Evolutionary conservation across 352 stramenopile genomes (phyloP), one percentile per base, ranked within the genome.

Genomic region (Pythium monospermum): DNA sequence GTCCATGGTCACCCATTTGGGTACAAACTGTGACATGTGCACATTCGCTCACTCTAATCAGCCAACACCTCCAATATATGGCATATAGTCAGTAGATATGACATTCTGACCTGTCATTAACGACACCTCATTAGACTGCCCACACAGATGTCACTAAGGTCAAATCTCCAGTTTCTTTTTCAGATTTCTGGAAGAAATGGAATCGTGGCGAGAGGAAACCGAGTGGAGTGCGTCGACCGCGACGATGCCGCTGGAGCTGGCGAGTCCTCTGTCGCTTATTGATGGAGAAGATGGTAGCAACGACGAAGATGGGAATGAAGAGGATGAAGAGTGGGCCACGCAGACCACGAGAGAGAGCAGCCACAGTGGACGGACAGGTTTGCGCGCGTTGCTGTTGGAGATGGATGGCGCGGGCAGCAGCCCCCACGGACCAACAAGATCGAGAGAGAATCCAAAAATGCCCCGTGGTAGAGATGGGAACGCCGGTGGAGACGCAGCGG

Each of bases 151-250:
- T 40, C 35, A 40, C 35, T 40, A 40, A 40, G 23, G 5, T 12
- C 6, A 40, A 40, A 19, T 10, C 35, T 40, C 15, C 35, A 16
- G 23, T 40, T 40, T 19, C n/a, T n/a, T n/a, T n/a, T n/a, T n/a
- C n/a, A n/a, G n/a, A n/a, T n/a, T 35, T 35, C 7, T 44, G 38
- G 19, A 23, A 6, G 25, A 4, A 30, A 53, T 53, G 33, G 46
- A 53, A 23, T 13, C 37, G 33, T 18, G 43, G 18, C 18, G 46
- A 15, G 46, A 53, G 25, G 46, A 53, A n/a, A 28, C 46, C 33
- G 46, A 53, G 35, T 53, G 46, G 46, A 53, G 46, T 25, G 46
- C 46, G 46, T 53, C 46, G 33, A 53, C 46, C 33, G 35, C 46
- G 49, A 46, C 40, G 49, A 23, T 49, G 22, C 38, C 32, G 30